These are phyloP conservation scores for Amanita thiersii DNA, from an alignment of 768 basidiomycete genomes.

Conservation along the genomic window DNA sequence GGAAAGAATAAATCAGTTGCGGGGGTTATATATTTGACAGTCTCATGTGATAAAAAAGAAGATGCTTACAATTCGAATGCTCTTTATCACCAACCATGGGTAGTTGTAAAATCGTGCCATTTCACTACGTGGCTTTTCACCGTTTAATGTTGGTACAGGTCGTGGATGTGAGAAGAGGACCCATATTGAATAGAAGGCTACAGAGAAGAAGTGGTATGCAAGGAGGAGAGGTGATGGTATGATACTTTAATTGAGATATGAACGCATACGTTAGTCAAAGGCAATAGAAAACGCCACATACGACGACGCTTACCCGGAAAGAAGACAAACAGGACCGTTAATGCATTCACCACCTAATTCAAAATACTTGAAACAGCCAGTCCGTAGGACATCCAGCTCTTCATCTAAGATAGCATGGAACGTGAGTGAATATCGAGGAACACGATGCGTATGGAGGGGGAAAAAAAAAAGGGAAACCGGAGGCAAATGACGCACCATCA, in stretches of 20 bases:
- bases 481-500: slow-evolving; percentile 54
- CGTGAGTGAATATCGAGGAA: no score
- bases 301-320: slow-evolving; percentile 61
- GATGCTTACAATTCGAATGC: slow-evolving; percentile 59
- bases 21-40: no score
- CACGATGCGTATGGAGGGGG: neutral
- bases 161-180: slow-evolving; percentile 63
- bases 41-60: no score
- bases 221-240: slow-evolving; percentile 74
- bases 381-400: slow-evolving; percentile 52
- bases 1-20: slow-evolving; percentile 6
- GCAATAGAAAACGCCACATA: neutral
- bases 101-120: slow-evolving; percentile 52
- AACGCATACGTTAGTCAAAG: slow-evolving; percentile 1
- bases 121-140: slow-evolving; percentile 29
- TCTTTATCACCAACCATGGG: slow-evolving; percentile 55
- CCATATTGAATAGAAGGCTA: slow-evolving; percentile 94
- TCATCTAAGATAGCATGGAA: slow-evolving; percentile 44
- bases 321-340: slow-evolving; percentile 80
- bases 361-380: slow-evolving; percentile 97
- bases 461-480: neutral
- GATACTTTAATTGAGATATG: slow-evolving; percentile 41
- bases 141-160: slow-evolving; percentile 14
- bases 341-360: slow-evolving; percentile 87
- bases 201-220: slow-evolving; percentile 88